phyloP scores from a whole-genome alignment of 2,329 filamentous ascomycete genomes.

The Orbilia oligospora region DNA sequence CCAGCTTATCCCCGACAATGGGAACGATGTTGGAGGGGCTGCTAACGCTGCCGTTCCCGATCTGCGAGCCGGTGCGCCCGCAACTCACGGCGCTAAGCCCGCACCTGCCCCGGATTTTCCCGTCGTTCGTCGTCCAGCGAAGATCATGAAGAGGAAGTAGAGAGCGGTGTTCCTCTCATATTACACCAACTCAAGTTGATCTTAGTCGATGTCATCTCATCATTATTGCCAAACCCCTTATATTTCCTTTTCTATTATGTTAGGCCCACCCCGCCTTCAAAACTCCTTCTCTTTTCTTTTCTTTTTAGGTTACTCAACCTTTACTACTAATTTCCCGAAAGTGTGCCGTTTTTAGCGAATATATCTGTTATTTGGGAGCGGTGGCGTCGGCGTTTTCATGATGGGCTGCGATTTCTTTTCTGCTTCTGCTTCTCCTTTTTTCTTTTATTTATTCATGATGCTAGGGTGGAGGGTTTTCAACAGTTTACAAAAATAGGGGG shows the following conservation, averaged over 20 bases:
- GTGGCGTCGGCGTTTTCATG: conserved; percentile 3
- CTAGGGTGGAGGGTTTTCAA: background rate
- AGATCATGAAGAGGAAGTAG: conserved; percentile 48
- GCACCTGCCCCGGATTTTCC: conserved; percentile 9
- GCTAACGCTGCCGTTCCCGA: background rate
- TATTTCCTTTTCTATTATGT: background rate
- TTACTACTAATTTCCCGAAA: background rate
- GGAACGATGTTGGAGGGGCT: background rate
- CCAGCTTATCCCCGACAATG: background rate
- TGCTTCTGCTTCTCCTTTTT: background rate
- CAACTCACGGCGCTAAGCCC: conserved; percentile 5
- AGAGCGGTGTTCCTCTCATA: background rate
- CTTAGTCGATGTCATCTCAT: background rate
- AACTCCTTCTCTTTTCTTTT: background rate
- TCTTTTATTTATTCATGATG: background rate
- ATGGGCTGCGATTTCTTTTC: background rate
- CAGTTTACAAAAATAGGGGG: background rate
- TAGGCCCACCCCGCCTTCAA: background rate
- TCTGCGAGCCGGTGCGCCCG: background rate
- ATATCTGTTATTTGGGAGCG: background rate
- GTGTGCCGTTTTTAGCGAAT: conserved; percentile 10
- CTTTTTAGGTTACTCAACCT: background rate
- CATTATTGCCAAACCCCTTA: background rate
- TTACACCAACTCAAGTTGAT: background rate
- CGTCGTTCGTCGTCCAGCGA: conserved; percentile 29